Percentiles rank a stretch among this genome's conserved stretches.
Conservation (phyloP, 805 yeast genomes). For the Huiozyma sinensis region DNA sequence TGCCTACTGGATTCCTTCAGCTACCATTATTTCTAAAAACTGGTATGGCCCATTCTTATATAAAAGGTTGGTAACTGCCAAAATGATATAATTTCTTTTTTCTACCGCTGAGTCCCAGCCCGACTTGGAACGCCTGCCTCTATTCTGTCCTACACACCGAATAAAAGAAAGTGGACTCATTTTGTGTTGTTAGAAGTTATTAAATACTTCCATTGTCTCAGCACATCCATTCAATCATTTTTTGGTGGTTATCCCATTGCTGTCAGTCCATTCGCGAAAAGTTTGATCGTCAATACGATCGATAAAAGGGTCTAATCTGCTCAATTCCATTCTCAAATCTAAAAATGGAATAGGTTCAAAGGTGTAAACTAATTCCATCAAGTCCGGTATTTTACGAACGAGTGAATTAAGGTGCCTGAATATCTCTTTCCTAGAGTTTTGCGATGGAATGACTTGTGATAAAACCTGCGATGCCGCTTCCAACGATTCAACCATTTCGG, state of each 20-base stretch:
- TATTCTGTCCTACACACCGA: no score
- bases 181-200: no score
- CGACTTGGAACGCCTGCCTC: no score
- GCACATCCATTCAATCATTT: not conserved
- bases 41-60: no score
- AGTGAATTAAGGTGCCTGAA: slow-evolving; percentile 15
- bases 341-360: slow-evolving; percentile 20
- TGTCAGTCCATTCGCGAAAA: slow-evolving; percentile 26
- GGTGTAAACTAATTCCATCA: slow-evolving; percentile 22
- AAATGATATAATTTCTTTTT: no score
- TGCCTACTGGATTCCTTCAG: no score
- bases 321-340: slow-evolving; percentile 12
- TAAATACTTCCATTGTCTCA: no score
- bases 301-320: slow-evolving; percentile 19
- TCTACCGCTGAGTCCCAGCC: no score
- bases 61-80: no score
- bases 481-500: slow-evolving; percentile 21
- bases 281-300: slow-evolving; percentile 20
- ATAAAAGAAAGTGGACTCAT: no score
- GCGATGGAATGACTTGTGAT: slow-evolving; percentile 2
- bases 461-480: slow-evolving; percentile 20
- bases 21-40: no score
- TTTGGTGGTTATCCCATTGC: slow-evolving; percentile 20
- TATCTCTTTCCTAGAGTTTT: slow-evolving; percentile 9
- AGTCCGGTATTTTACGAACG: slow-evolving; percentile 10